Percentiles rank a stretch among this genome's conserved stretches.
Evolutionary conservation across 1,284 basidiomycete genomes (phyloP).

Genomic region (Xanthoconium separans): DNA sequence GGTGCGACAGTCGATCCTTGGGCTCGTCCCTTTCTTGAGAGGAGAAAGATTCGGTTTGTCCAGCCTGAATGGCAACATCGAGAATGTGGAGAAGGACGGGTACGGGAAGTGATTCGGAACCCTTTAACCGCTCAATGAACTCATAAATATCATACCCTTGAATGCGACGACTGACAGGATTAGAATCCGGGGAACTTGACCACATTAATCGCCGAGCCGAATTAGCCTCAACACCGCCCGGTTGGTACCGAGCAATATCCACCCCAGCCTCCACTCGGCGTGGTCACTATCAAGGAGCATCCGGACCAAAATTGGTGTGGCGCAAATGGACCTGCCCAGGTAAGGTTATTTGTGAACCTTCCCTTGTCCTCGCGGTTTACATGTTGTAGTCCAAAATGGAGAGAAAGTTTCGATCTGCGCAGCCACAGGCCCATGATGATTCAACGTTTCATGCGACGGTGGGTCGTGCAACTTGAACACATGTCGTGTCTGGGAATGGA

Average conservation of each 20-base stretch:
- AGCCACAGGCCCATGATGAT: no score
- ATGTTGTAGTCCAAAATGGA: conserved; percentile 14
- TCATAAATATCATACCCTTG: background rate
- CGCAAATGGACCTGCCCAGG: conserved; percentile 4
- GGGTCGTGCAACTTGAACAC: background rate
- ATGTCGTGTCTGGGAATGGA: background rate
- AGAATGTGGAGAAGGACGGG: conserved; percentile 3
- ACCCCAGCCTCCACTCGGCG: no score
- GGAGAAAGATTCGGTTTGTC: conserved; percentile 18
- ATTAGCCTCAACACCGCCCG: background rate
- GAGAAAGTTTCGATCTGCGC: background rate
- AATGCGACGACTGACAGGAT: background rate
- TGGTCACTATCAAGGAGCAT: background rate
- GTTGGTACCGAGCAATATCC: no score
- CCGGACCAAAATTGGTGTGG: conserved; percentile 10
- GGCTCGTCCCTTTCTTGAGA: conserved; percentile 17
- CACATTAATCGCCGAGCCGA: background rate
- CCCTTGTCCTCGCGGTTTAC: conserved; percentile 17
- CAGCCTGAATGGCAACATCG: conserved; percentile 15
- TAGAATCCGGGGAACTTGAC: background rate
- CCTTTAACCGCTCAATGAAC: conserved; percentile 9
- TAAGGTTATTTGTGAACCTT: background rate
- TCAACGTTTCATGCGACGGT: no score
- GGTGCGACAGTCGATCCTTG: conserved; percentile 23
- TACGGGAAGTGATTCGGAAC: background rate